Base-by-base conservation (phyloP, 2,329 filamentous ascomycete species). In the Fusarium penzigii region DNA sequence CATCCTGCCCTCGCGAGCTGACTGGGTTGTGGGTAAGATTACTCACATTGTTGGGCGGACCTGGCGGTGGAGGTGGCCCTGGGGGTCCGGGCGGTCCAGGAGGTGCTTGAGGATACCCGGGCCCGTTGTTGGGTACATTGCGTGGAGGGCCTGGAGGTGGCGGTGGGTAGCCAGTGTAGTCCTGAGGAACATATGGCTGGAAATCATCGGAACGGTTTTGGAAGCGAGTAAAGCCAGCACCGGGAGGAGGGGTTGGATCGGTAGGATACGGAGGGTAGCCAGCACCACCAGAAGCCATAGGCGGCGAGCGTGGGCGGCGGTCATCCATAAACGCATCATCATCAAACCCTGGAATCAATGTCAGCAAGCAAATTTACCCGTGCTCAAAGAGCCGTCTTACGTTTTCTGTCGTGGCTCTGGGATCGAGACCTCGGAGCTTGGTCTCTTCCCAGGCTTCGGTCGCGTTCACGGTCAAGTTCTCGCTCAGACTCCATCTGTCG, bases 261-360 rank as follows among this genome's bases (percentile, higher is more conserved):
- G 61, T 61, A 7, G 72, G 71, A 44, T 74, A 73, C 3, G 75
- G 74, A 3, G 74, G 75, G 53, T 77, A 79, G 61, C 73, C 80
- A 14, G 75, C 74, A 12, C 78, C 78, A n/a, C 78, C 79, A 3
- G 78, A 81, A 5, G 78, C 78, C 48, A 72, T 77, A 3, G 77
- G 75, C 1, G 78, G 79, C 3, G 79, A 81, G 6, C 74, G 72
- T 5, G 72, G 68, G 11, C 71, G 72, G 39, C 66, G 63, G 47
- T 70, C 64, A 39, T 72, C 65, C 50, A 73, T 72, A 56, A 75
- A 71, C 16, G 53, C 62, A 29, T 71, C 68, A 42, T 68, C 65
- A n/a, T 73, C 71, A 17, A 43, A 58, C 29, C 51, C 61, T 58
- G 36, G 29, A 45, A 43, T 13, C 29, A 40, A n/a, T 34, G 42